These are phyloP conservation scores for Xenosphaeropsis pyriputrescens DNA, from an alignment of 2,329 filamentous ascomycete genomes.

Conservation along the genomic window DNA sequence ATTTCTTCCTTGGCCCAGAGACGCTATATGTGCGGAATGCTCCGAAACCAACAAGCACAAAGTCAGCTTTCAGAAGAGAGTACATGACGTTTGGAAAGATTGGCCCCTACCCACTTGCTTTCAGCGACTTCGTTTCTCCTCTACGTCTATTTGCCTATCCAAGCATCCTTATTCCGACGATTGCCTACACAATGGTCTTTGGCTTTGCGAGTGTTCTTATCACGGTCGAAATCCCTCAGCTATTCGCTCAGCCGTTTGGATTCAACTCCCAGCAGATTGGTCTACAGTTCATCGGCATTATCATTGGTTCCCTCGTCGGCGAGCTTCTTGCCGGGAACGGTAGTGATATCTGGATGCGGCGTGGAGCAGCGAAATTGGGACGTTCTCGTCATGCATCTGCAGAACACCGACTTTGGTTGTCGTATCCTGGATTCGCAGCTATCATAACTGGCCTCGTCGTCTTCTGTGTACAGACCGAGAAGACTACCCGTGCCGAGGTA, in stretches of 20 bases:
- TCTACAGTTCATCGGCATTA: slow-evolving; percentile 39
- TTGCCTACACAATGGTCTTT: slow-evolving; percentile 41
- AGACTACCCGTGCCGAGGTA: slow-evolving; percentile 20
- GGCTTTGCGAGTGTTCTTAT: slow-evolving; percentile 35
- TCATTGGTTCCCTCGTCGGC: slow-evolving; percentile 39
- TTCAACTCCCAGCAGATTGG: slow-evolving; percentile 42
- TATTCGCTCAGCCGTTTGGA: slow-evolving; percentile 37
- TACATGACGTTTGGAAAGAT: slow-evolving; percentile 30
- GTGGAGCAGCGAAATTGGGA: slow-evolving; percentile 19
- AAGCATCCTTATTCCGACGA: slow-evolving; percentile 32
- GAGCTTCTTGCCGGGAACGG: slow-evolving; percentile 38
- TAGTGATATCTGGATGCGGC: slow-evolving; percentile 36
- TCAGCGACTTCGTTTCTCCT: slow-evolving; percentile 35
- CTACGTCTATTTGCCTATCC: slow-evolving; percentile 25
- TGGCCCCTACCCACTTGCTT: slow-evolving; percentile 31
- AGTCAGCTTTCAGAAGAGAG: slow-evolving; percentile 14
- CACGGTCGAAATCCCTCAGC: slow-evolving; percentile 43
- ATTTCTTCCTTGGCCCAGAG: slow-evolving; percentile 38
- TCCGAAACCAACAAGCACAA: neutral
- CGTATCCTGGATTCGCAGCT: slow-evolving; percentile 34
- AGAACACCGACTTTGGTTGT: slow-evolving; percentile 41
- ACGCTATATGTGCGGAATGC: slow-evolving; percentile 33
- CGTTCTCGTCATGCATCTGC: slow-evolving; percentile 19
- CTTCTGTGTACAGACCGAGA: slow-evolving; percentile 34
- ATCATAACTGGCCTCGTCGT: slow-evolving; percentile 35